A percentile compares a stretch with the other conserved stretches of the same genome.
Conservation (phyloP, 1,139 yeast species). For the Protomyces arabidopsidicola region DNA sequence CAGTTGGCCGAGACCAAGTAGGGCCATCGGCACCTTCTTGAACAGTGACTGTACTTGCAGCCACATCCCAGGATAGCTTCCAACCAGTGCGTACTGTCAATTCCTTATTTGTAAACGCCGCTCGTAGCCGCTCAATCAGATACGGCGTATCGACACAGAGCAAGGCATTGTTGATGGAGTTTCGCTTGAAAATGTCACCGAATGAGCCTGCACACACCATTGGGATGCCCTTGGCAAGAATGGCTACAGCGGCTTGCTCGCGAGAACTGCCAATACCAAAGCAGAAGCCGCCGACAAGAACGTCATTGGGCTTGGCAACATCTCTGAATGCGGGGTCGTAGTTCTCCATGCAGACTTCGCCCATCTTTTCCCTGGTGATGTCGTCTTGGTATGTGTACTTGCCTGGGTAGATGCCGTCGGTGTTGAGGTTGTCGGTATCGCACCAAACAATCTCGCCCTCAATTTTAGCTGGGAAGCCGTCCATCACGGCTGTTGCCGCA, state of each 20-base stretch:
- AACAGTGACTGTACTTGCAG: constrained; percentile 72
- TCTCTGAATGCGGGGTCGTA: constrained; percentile 80
- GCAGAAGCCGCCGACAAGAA: constrained; percentile 84
- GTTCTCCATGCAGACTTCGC: constrained; percentile 98
- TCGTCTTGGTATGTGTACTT: constrained; percentile 98
- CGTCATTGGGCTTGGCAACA: constrained; percentile 82
- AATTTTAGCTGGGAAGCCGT: constrained; percentile 84
- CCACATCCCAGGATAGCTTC: constrained; percentile 89
- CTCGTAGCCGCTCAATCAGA: constrained; percentile 69
- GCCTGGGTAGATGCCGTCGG: constrained; percentile 98
- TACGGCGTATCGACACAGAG: constrained; percentile 90
- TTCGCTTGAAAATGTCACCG: constrained; percentile 93
- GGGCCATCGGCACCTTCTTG: constrained; percentile 59
- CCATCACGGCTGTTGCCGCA: constrained; percentile 62
- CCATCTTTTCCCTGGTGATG: constrained; percentile 90
- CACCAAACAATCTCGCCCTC: constrained; percentile 90
- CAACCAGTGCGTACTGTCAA: constrained; percentile 92
- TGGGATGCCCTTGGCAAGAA: constrained; percentile 87
- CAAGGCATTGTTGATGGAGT: constrained; percentile 91
- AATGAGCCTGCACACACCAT: constrained; percentile 95
- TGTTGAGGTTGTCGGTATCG: constrained; percentile 95
- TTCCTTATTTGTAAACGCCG: constrained; percentile 57
- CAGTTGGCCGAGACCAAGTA: constrained; percentile 71
- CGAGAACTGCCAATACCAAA: constrained; percentile 99
- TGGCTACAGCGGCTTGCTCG: constrained; percentile 98